Evolutionary conservation across 2,329 filamentous ascomycete genomes (phyloP), one percentile per base, ranked within the genome.

Genomic region (Ophiostoma triangulosporum): DNA sequence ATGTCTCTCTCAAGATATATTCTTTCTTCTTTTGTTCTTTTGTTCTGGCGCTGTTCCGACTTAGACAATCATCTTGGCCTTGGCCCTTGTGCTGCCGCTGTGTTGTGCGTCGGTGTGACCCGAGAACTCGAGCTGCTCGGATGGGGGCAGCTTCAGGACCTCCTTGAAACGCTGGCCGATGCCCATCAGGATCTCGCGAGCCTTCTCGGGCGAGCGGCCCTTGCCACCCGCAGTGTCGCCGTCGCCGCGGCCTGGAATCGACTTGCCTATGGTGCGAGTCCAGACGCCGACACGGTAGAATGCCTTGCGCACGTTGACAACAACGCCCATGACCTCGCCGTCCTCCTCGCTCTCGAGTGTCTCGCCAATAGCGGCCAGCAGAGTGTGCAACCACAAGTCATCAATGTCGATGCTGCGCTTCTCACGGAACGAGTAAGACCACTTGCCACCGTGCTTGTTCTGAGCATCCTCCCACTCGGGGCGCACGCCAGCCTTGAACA

Each of bases 381-480:
- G 95, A 58, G 95, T 87, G 69, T 97, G 88, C 57, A 98, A 82
- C 93, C 93, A 98, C 53, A 95, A 78, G 56, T 91, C 86, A 67
- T 98, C 91, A 68, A 96, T 94, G 63, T 91, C 87, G 67, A 95
- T 80, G 61, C 76, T 81, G 65, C 86, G 84, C 80, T 95, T 96
- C 63, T 96, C 88, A 76, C 94, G 95, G 83, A 95, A 96, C 65
- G 88, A 85, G 74, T 94, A 97, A 26, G 91, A 90, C 93, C 93
- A 98, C 73, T 96, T 96, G 72, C 93, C 93, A 63, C 93, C 93
- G 69, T 97, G 89, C 80, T 97, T 98, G 77, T 98, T 98, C 75
- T 97, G 89, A 26, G 81, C 77, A 68, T 98, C 93, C 71, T 98
- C 93, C 93, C 93, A 98, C 73, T 98, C 94, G 33, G 93, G 93